Evolutionary conservation across 108 stramenopile species (phyloP), one percentile per base, ranked within the genome.

Genomic region (Cyclotella distinguenda): DNA sequence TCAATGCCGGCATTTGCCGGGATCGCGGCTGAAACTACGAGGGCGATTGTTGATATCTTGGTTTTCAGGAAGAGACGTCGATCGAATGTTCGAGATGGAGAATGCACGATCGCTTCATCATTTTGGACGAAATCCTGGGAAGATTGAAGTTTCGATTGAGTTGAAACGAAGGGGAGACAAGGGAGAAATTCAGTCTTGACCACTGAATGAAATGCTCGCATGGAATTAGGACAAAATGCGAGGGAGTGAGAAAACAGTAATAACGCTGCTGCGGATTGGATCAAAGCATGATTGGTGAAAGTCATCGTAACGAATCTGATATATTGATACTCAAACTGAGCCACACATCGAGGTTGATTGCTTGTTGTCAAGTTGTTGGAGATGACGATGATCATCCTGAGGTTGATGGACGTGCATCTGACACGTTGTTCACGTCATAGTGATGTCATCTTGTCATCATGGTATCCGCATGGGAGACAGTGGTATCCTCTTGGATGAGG

Each of bases 1-100:
- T 87, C 86, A 30, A 87, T 87, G 0, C 86, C 86, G 44, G 86
- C 86, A 55, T 66, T 35, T 15, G 85, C 80, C 34, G 54, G 28
- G 25, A 43, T 31, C 21, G 19, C 33, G 43, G 58, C 39, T 25
- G 57, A 60, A 22, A 60, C 9, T 4, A 60, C 22, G 27, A 66
- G 15, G 9, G 66, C 28, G 16, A 44, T 25, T 34, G 42, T 26
- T 34, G 64, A 51, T 52, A 51, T 38, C 40, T 64, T 27, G n/a
- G 39, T 28, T n/a, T n/a, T n/a, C 19, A 64, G 43, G 28, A 64
- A 64, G 15, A 26, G 40, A 12, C 64, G 60, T 16, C 60, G 60
- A 44, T 46, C 42, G n/a, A n/a, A n/a, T n/a, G n/a, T n/a, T n/a
- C n/a, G n/a, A n/a, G n/a, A n/a, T 12, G 9, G 13, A 39, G 19